Evolutionary conservation across 1,284 basidiomycete species (phyloP), one percentile per base, ranked within the genome.

Genomic region (Trichosporon sp.): DNA sequence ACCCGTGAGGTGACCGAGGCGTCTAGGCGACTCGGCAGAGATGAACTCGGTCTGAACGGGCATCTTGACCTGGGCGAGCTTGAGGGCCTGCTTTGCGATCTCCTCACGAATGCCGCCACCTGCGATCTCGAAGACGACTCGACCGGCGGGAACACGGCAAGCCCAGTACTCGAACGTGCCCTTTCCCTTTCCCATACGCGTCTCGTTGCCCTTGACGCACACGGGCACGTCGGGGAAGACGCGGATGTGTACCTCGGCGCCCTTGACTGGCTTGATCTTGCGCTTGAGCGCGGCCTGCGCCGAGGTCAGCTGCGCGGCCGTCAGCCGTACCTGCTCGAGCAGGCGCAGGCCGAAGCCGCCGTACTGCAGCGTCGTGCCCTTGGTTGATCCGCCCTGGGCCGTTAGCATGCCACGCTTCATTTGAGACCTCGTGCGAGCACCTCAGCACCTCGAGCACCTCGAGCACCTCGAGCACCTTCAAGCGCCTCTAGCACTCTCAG

Each of bases 171-270:
- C 95, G 74, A 98, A 99, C 0, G 90, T 87, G 56, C 96, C 96
- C 81, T 99, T 99, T 65, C 96, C 96, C 81, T 98, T 98, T 56
- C 95, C 95, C 96, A 99, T 99, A 86, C 96, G 90, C 7, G 95
- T 96, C 80, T 99, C 95, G 75, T 97, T 98, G 61, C 95, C 95
- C 87, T 99, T 98, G 64, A 98, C 89, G 82, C 95, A 97, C 64
- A 99, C 93, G 2, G 95, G 94, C 63, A 97, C 88, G 81, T 98
- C 93, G 3, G 95, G 95, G 82, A 98, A 99, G 27, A 98, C 89
- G 27, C 95, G 85, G 79, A 97, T 77, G 79, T 87, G 94, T 33
- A 94, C 86, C 81, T 95, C 90, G 33, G 88, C 86, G 4, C 95
- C 95, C 77, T 97, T 97, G 64, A 98, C 84, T 11, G 88, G 81